Percentiles rank a stretch among this genome's conserved stretches.
These are phyloP conservation scores for Ceratocystis diversiconidia DNA, from an alignment of 2,329 filamentous ascomycete genomes.

Conservation along the genomic window DNA sequence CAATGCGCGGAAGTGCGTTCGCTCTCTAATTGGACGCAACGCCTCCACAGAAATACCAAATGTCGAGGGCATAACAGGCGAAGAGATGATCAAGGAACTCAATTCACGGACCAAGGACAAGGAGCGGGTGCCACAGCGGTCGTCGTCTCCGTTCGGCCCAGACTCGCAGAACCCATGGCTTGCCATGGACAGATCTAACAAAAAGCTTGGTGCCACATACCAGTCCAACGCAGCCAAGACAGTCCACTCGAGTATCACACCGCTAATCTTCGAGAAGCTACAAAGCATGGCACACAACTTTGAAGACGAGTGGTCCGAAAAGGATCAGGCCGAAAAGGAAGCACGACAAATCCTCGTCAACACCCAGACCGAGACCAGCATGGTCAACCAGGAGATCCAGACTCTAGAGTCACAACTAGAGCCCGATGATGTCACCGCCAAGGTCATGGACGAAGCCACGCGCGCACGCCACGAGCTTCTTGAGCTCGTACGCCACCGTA, in stretches of 20 bases:
- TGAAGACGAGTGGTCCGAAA: constrained; percentile 62
- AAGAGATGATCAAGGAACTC: constrained; percentile 64
- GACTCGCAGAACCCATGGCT: constrained; percentile 39
- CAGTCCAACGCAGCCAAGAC: constrained; percentile 53
- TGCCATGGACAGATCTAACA: constrained; percentile 22
- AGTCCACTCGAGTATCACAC: constrained; percentile 54
- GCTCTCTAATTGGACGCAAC: constrained; percentile 63
- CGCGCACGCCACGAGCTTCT: constrained; percentile 35
- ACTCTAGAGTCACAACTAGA: constrained; percentile 43
- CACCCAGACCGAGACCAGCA: constrained; percentile 52
- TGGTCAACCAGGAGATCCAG: constrained; percentile 43
- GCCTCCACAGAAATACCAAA: constrained; percentile 75
- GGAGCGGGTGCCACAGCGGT: constrained; percentile 48
- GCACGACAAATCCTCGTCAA: constrained; percentile 51
- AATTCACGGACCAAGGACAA: constrained; percentile 57
- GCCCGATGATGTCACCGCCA: constrained; percentile 38
- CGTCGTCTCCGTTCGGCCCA: constrained; percentile 57
- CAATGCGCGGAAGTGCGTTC: constrained; percentile 78
- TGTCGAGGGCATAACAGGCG: constrained; percentile 64
- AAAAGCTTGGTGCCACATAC: constrained; percentile 32
- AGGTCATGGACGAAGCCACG: constrained; percentile 38
- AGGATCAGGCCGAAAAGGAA: constrained; percentile 54
- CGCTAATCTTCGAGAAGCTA: constrained; percentile 57
- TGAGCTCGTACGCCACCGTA: constrained; percentile 38
- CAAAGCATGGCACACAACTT: constrained; percentile 55